A percentile compares a stretch with the other conserved stretches of the same genome.
phyloP scores from a whole-genome alignment of 1,139 yeast species.

The Saccharomyces hybrid region DNA sequence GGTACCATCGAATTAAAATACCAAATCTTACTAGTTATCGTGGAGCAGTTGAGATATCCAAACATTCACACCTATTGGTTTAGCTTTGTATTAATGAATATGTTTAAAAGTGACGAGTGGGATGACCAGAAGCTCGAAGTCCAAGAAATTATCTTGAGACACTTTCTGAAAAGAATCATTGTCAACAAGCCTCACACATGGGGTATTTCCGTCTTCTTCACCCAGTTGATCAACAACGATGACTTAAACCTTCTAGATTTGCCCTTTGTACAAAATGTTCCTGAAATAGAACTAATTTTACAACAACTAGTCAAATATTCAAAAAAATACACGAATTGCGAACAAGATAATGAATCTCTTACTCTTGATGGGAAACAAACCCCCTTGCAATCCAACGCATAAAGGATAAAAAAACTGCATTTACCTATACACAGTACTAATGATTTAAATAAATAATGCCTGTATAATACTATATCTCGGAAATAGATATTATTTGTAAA shows the following conservation, averaged over 20 bases:
- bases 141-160: constrained; percentile 79
- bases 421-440: not conserved
- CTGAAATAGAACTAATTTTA: constrained; percentile 56
- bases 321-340: not conserved
- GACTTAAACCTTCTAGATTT: constrained; percentile 67
- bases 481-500: not conserved
- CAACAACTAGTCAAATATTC: constrained; percentile 45
- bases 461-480: not conserved
- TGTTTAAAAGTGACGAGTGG: constrained; percentile 55
- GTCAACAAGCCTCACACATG: constrained; percentile 96
- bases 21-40: constrained; percentile 71
- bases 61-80: constrained; percentile 90
- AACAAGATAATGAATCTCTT: constrained; percentile 44
- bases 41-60: constrained; percentile 88
- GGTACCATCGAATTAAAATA: constrained; percentile 62
- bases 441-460: not conserved
- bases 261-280: constrained; percentile 63
- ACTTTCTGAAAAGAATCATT: constrained; percentile 74
- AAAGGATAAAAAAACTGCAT: not conserved
- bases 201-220: constrained; percentile 84
- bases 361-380: constrained; percentile 36
- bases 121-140: constrained; percentile 39
- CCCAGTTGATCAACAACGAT: constrained; percentile 66
- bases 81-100: constrained; percentile 59
- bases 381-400: not conserved